These are phyloP conservation scores for Leccinellum rugosiceps DNA, from an alignment of 768 basidiomycete species.

Conservation along the genomic window DNA sequence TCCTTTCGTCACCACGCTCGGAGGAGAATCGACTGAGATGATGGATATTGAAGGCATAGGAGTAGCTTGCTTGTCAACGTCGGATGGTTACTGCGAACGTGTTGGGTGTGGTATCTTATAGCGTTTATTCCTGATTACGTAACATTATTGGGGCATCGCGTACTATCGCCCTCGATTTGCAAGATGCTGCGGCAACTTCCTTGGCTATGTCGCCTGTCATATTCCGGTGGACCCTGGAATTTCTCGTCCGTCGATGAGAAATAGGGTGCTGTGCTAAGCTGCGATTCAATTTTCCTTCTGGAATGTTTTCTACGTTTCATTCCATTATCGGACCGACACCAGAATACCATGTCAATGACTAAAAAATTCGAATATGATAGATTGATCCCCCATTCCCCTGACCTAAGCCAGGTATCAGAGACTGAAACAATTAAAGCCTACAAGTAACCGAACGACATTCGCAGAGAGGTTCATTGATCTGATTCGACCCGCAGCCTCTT, in stretches of 20 bases:
- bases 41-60: constrained; percentile 30
- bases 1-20: neutral
- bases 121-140: constrained; percentile 12
- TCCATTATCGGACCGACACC: neutral
- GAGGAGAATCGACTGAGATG: constrained; percentile 13
- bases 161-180: constrained; percentile 5
- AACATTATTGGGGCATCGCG: constrained; percentile 4
- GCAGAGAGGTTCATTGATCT: constrained; percentile 1
- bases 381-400: neutral
- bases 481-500: constrained; percentile 52
- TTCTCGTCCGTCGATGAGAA: neutral
- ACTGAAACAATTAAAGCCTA: neutral
- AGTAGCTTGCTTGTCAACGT: neutral
- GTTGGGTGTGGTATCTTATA: constrained; percentile 13
- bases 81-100: constrained; percentile 1
- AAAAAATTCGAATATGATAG: neutral
- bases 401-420: constrained; percentile 6
- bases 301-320: constrained; percentile 18
- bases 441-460: constrained; percentile 1
- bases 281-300: constrained; percentile 6
- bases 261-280: constrained; percentile 9
- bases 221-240: constrained; percentile 10
- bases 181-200: neutral
- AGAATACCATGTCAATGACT: constrained; percentile 1
- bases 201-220: constrained; percentile 19